Conservation (phyloP, 2,329 filamentous ascomycete species). For the Colletotrichum eremochloae region DNA sequence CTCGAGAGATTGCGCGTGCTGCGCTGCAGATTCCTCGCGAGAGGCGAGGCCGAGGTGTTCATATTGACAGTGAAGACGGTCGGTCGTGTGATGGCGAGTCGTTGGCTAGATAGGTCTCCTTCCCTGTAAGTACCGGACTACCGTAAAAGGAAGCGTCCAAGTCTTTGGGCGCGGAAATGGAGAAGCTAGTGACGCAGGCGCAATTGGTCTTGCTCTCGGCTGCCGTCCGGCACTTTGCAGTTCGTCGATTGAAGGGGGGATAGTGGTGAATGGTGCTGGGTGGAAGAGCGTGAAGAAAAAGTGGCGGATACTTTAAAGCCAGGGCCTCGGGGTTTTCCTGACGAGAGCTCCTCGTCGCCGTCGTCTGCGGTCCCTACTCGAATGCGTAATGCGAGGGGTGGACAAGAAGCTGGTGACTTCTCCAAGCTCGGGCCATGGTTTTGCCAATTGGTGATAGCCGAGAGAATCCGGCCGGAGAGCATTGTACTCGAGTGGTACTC, state of each 20-base stretch:
- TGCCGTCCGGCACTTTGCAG: slow-evolving; percentile 3
- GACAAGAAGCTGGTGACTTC: slow-evolving; percentile 16
- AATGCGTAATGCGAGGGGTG: slow-evolving; percentile 38
- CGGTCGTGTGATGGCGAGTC: not conserved
- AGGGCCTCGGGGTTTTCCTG: not conserved
- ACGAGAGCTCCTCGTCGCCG: not conserved
- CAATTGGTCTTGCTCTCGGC: slow-evolving; percentile 5
- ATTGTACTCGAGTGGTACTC: slow-evolving; percentile 23
- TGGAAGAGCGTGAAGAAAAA: not conserved
- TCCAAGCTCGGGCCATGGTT: slow-evolving; percentile 35
- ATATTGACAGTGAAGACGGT: slow-evolving; percentile 6
- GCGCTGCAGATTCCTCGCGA: slow-evolving; percentile 57
- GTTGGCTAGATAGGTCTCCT: not conserved
- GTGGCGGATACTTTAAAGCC: slow-evolving; percentile 27
- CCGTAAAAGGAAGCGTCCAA: not conserved
- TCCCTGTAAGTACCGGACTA: slow-evolving; percentile 5
- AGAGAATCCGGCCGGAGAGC: slow-evolving; percentile 39
- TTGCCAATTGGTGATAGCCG: slow-evolving; percentile 40
- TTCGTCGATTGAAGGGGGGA: slow-evolving; percentile 10
- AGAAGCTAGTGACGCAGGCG: slow-evolving; percentile 9
- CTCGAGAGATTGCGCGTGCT: slow-evolving; percentile 51
- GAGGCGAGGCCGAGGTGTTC: slow-evolving; percentile 46
- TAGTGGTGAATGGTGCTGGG: not conserved
- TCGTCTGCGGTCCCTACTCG: slow-evolving; percentile 7
- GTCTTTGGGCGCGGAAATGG: not conserved